These are phyloP conservation scores for Microascus cirrosus DNA, from an alignment of 2,329 filamentous ascomycete species.

Conservation along the genomic window DNA sequence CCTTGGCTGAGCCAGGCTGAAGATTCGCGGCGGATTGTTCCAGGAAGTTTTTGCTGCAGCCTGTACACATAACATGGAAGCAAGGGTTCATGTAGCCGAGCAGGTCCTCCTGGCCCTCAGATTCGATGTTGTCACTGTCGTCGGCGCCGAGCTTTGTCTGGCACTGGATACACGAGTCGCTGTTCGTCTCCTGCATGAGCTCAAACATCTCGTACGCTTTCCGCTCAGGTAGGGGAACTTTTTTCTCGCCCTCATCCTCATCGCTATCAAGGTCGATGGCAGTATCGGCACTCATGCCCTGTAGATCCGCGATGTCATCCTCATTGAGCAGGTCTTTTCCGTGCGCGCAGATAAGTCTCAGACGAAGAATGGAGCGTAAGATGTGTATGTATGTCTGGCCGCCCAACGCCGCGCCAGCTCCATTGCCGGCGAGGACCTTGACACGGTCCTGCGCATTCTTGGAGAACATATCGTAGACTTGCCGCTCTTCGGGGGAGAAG, in stretches of 20 bases:
- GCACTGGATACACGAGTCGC: slow-evolving; percentile 64
- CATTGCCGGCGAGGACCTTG: slow-evolving; percentile 52
- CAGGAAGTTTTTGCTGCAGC: slow-evolving; percentile 55
- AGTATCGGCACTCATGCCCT: slow-evolving; percentile 71
- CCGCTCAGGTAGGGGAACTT: slow-evolving; percentile 48
- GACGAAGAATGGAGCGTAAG: slow-evolving; percentile 76
- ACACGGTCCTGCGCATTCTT: slow-evolving; percentile 72
- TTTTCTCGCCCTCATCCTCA: slow-evolving; percentile 43
- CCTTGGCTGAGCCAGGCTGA: slow-evolving; percentile 24
- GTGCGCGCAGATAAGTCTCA: slow-evolving; percentile 85
- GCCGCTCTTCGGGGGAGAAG: slow-evolving; percentile 64
- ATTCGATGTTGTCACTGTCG: slow-evolving; percentile 44
- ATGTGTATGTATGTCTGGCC: slow-evolving; percentile 92
- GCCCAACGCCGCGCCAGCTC: slow-evolving; percentile 54
- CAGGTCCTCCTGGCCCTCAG: slow-evolving; percentile 50
- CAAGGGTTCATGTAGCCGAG: slow-evolving; percentile 78
- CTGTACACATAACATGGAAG: slow-evolving; percentile 71
- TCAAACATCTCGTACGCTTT: slow-evolving; percentile 80
- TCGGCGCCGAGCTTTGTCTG: slow-evolving; percentile 48
- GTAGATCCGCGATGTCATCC: slow-evolving; percentile 68
- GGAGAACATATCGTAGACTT: slow-evolving; percentile 76
- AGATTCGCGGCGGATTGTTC: slow-evolving; percentile 32
- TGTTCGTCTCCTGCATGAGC: slow-evolving; percentile 72
- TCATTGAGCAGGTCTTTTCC: slow-evolving; percentile 83
- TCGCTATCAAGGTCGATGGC: slow-evolving; percentile 85